These are phyloP conservation scores for Penicillium hesseltinei DNA, from an alignment of 2,329 filamentous ascomycete genomes.

Conservation along the genomic window DNA sequence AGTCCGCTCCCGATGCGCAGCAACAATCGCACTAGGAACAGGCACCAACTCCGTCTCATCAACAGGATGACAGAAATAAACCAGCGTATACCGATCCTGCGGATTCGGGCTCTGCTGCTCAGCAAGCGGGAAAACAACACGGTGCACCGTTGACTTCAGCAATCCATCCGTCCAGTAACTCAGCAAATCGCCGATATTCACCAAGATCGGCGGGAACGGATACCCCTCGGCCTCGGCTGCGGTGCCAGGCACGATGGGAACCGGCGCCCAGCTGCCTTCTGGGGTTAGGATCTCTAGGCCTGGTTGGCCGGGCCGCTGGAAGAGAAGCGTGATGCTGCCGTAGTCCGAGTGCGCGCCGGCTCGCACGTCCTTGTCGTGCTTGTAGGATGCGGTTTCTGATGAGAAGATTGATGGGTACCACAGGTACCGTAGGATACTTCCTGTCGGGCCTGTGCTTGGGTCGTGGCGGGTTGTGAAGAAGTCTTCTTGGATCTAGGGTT, in stretches of 20 bases:
- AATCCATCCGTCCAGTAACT: conserved; percentile 90
- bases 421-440: conserved; percentile 67
- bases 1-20: conserved; percentile 35
- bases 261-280: conserved; percentile 59
- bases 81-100: conserved; percentile 58
- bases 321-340: conserved; percentile 67
- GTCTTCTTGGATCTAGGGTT: conserved; percentile 42
- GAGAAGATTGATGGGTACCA: conserved; percentile 64
- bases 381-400: conserved; percentile 42
- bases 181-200: conserved; percentile 69
- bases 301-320: conserved; percentile 79
- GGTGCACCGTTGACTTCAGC: conserved; percentile 81
- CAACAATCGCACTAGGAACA: conserved; percentile 55
- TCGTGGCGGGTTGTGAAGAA: conserved; percentile 66
- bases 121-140: conserved; percentile 69
- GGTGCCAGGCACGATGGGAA: conserved; percentile 59
- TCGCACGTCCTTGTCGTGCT: conserved; percentile 64
- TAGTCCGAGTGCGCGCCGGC: conserved; percentile 94
- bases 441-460: conserved; percentile 48
- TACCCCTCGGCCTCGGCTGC: conserved; percentile 36
- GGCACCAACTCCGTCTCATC: conserved; percentile 54
- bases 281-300: conserved; percentile 77
- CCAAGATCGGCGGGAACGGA: conserved; percentile 65
- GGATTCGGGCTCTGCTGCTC: conserved; percentile 38
- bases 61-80: conserved; percentile 63